phyloP scores from a whole-genome alignment of 1,139 yeast genomes.

The Zygosaccharomyces pseudobailii region DNA sequence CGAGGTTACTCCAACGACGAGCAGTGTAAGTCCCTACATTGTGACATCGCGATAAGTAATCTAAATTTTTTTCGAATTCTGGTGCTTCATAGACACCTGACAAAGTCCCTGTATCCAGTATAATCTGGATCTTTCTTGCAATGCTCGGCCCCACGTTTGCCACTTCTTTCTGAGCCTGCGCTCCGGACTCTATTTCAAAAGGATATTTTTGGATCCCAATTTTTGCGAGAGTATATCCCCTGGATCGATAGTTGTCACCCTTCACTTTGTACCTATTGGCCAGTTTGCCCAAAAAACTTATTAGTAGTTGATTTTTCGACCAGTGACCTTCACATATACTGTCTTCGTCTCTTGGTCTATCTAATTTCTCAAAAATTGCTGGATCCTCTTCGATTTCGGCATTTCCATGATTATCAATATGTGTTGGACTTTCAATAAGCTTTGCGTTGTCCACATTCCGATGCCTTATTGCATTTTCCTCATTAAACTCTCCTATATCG shows the following conservation, averaged over 20 bases:
- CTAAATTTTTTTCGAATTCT: constrained; percentile 31
- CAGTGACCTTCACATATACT: background rate
- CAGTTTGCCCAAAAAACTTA: constrained; percentile 38
- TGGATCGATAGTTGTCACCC: constrained; percentile 42
- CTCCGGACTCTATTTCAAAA: constrained; percentile 36
- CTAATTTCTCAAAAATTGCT: background rate
- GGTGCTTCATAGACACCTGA: constrained; percentile 36
- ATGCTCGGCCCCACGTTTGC: constrained; percentile 45
- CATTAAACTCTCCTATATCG: background rate
- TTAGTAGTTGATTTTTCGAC: constrained; percentile 34
- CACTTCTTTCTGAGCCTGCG: constrained; percentile 39
- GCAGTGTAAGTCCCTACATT: constrained; percentile 53
- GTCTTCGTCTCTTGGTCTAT: background rate
- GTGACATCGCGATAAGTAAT: constrained; percentile 43
- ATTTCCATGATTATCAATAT: too few species aligned
- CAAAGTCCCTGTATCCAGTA: constrained; percentile 40
- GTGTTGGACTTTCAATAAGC: too few species aligned
- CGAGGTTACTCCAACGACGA: constrained; percentile 40
- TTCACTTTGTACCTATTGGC: constrained; percentile 37
- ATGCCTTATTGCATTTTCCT: background rate
- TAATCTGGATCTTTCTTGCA: constrained; percentile 47
- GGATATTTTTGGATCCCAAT: constrained; percentile 34
- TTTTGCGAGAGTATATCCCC: constrained; percentile 48
- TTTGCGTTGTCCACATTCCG: too few species aligned
- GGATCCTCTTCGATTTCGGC: background rate